Base-by-base conservation (phyloP, 345 rosid genomes). In the Laguncularia racemosa region DNA sequence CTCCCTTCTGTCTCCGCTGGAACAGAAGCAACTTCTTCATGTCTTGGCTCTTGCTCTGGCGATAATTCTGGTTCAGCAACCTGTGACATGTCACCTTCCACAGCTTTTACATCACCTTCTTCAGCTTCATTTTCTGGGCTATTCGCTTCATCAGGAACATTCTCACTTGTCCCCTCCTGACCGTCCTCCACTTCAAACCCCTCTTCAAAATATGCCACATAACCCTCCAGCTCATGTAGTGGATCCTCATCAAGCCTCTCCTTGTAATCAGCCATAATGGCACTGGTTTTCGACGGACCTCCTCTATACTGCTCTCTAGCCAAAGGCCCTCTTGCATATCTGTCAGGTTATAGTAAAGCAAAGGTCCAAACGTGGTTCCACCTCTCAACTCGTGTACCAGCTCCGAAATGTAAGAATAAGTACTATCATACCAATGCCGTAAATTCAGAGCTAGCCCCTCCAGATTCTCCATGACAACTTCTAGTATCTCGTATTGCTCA, bases 321-420 rank as follows among this genome's bases (percentile, higher is more conserved):
- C 62, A 62, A 53, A 51, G 53, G 56, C 66, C 71, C 52, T 81
- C 76, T 0, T 76, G 52, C 71, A 62, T 57, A 60, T 45, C 52
- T n/a, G 87, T 83, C 78, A 75, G 71, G 73, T 90, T 87, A 45
- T 69, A 67, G 58, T 73, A 90, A 60, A 69, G 70, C 45, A 83
- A 38, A 6, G 63, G 65, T 55, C 60, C 71, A 53, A 63, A 33
- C 57, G 58, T 60, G 18, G 50, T 18, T 62, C 65, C 62, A 72
- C 68, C 52, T 64, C 48, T 57, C 68, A 61, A 53, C 38, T 18
- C 46, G 13, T 38, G 33, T 45, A 79, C 46, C 58, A 75, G 57
- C 58, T 73, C 65, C n/a, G 63, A 65, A 21, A 77, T 44, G 62
- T 48, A 69, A 53, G 75, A 67, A 20, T 71, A 14, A 17, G 71